Base-by-base conservation (phyloP, 306 rosid genomes). In the Medicago arabica region DNA sequence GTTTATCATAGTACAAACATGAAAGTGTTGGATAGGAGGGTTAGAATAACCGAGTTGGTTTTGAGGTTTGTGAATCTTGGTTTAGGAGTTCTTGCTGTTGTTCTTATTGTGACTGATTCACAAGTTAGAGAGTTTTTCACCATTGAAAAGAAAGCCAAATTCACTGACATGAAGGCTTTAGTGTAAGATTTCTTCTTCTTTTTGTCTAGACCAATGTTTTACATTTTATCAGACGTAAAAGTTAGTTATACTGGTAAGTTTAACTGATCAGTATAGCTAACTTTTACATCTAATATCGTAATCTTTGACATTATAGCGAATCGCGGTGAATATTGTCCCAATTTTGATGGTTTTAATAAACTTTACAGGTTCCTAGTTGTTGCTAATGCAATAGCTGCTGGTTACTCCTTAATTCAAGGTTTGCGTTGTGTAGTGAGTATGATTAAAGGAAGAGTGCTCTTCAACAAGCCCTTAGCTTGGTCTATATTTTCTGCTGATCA, bases 381-480 rank as follows among this genome's bases (percentile, higher is more conserved):
- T 11, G 96, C 84, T 10, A 92, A 95, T 86, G 91, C 77, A n/a
- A 17, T 90, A 63, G 88, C 80, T 69, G 88, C 97, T 72, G 88
- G 86, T 7, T 92, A 90, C 84, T 96, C 98, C 5, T 79, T 89
- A 71, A 75, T 86, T 18, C 97, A 89, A 80, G 90, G 81, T 53
- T n/a, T 90, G 83, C 85, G 89, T 4, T 92, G 96, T 84, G 81
- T 67, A 25, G 78, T 83, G 69, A 72, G 83, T 84, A 83, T 92
- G 89, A 69, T 83, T 59, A 86, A 71, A 41, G 98, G 97, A 78
- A 69, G 57, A 78, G 91, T 78, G 39, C 86, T 90, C 67, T 87
- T 89, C 74, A 90, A 75, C 86, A 95, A 92, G 77, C 90, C 97
- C 64, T 79, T 87, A 65, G 97, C 98, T 81, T 95, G 97, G 98